phyloP scores from a whole-genome alignment of 2,329 filamentous ascomycete species.

The Cercospora sp. region DNA sequence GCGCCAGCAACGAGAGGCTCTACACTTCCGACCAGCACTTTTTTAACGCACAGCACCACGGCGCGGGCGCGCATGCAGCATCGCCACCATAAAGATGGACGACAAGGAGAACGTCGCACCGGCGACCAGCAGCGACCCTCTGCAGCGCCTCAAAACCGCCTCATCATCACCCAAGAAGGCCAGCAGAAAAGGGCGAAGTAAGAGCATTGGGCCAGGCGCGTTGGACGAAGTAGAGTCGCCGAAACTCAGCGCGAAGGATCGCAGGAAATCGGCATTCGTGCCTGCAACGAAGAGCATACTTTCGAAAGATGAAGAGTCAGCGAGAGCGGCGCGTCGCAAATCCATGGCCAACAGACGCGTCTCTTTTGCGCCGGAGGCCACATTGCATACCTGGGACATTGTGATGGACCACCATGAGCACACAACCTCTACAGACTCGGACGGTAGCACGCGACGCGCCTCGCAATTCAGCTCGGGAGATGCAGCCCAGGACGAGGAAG shows the following conservation, averaged over 20 bases:
- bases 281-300: conserved; percentile 56
- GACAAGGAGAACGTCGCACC: conserved; percentile 42
- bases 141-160: conserved; percentile 24
- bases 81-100: conserved; percentile 13
- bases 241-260: conserved; percentile 35
- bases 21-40: not conserved
- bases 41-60: not conserved
- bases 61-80: conserved; percentile 3
- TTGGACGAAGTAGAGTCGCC: conserved; percentile 70
- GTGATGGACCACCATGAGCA: conserved; percentile 82
- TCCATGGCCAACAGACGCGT: conserved; percentile 75
- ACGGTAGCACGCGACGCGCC: conserved; percentile 71
- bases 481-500: conserved; percentile 59
- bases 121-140: conserved; percentile 35
- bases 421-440: conserved; percentile 69
- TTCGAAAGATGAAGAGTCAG: conserved; percentile 57
- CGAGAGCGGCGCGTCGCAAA: conserved; percentile 78
- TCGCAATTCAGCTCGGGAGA: conserved; percentile 58
- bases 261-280: conserved; percentile 48
- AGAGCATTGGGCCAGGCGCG: conserved; percentile 91
- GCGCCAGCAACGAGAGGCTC: conserved; percentile 1
- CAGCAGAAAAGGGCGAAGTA: conserved; percentile 77
- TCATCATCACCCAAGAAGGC: conserved; percentile 33
- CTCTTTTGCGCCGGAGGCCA: conserved; percentile 95
- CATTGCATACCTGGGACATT: conserved; percentile 94